Percentiles rank a stretch among this genome's conserved stretches.
phyloP scores from a whole-genome alignment of 2,329 filamentous ascomycete genomes.

The Aspergillus sp. region DNA sequence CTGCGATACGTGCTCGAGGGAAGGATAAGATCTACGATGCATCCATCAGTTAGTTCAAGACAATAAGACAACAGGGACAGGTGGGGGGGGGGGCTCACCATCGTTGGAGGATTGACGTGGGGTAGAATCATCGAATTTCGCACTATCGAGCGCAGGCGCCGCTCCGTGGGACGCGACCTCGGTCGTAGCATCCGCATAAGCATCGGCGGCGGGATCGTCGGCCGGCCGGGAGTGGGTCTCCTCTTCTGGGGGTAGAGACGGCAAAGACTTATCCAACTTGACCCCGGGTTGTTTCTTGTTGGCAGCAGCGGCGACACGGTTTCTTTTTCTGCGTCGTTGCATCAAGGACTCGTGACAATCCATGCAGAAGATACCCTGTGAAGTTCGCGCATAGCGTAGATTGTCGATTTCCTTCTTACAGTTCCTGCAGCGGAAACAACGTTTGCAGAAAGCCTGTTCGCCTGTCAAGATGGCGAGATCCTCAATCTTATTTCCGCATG shows the following conservation, averaged over 20 bases:
- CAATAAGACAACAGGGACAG: background rate
- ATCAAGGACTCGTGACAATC: conserved; percentile 95
- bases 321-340: conserved; percentile 77
- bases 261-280: conserved; percentile 84
- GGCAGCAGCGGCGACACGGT: conserved; percentile 55
- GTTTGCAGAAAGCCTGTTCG: conserved; percentile 95
- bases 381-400: conserved; percentile 91
- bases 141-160: conserved; percentile 17
- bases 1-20: conserved; percentile 72
- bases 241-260: conserved; percentile 73
- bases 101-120: conserved; percentile 21
- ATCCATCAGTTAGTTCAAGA: background rate
- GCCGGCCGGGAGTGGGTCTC: conserved; percentile 53
- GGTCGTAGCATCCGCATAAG: conserved; percentile 52
- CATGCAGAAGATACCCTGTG: conserved; percentile 99
- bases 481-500: conserved; percentile 95
- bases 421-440: conserved; percentile 94
- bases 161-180: conserved; percentile 19
- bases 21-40: conserved; percentile 53
- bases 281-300: conserved; percentile 39
- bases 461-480: conserved; percentile 95
- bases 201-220: conserved; percentile 53
- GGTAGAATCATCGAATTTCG: conserved; percentile 18
- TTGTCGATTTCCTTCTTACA: conserved; percentile 99
- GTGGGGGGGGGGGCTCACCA: conserved; percentile 18